Conservation (phyloP, 352 stramenopile genomes). For the Phytophthora niederhauseri region DNA sequence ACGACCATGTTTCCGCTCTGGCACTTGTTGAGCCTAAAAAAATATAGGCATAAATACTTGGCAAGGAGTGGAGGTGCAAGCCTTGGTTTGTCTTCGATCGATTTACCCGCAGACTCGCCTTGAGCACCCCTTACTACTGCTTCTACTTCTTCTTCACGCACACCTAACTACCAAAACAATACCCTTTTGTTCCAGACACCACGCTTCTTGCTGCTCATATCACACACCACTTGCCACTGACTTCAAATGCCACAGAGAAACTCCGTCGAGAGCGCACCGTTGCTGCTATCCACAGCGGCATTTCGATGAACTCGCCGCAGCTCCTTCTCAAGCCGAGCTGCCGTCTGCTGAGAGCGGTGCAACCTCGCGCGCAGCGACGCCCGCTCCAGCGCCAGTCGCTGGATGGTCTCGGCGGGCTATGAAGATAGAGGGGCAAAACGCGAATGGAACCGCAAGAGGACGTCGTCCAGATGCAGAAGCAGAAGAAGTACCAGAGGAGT, state of each 20-base stretch:
- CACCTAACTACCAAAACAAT: constrained; percentile 19
- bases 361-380: constrained; percentile 53
- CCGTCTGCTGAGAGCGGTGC: constrained; percentile 58
- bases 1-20: too few species aligned
- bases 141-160: constrained; percentile 15
- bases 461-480: constrained; percentile 38
- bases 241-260: constrained; percentile 73
- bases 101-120: constrained; percentile 16
- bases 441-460: constrained; percentile 38
- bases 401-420: constrained; percentile 53
- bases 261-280: constrained; percentile 48
- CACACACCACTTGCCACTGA: not conserved
- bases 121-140: constrained; percentile 15
- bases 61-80: too few species aligned
- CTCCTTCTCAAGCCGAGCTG: constrained; percentile 62
- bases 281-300: constrained; percentile 51
- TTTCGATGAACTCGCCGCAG: constrained; percentile 51
- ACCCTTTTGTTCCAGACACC: constrained; percentile 24
- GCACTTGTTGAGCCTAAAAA: too few species aligned
- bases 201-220: constrained; percentile 17
- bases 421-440: constrained; percentile 41
- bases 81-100: constrained; percentile 31
- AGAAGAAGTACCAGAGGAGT: constrained; percentile 43
- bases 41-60: too few species aligned
- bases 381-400: constrained; percentile 53